Percentiles rank a stretch among this genome's conserved stretches.
These are phyloP conservation scores for Trapa bicornis DNA, from an alignment of 345 rosid genomes.

Conservation along the genomic window DNA sequence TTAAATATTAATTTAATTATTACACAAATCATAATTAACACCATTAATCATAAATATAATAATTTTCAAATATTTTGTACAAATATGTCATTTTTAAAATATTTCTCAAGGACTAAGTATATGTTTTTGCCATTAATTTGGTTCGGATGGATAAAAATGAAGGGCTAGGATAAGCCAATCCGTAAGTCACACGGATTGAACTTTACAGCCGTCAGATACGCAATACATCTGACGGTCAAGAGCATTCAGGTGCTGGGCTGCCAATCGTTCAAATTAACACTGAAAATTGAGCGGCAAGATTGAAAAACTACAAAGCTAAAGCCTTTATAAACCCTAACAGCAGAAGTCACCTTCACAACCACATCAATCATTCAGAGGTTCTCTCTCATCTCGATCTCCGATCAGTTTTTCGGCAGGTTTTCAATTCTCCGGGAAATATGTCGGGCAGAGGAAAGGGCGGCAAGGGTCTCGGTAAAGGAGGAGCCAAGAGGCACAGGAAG, in stretches of 20 bases:
- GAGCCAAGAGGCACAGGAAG: conserved; percentile 33
- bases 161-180: background rate
- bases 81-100: too few relatives aligned
- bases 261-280: background rate
- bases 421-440: conserved; percentile 8
- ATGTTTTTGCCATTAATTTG: background rate
- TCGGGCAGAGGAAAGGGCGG: conserved; percentile 36
- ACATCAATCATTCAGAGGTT: background rate
- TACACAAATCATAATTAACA: too few relatives aligned
- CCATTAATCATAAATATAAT: too few relatives aligned
- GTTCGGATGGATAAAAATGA: background rate
- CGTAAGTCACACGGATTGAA: conserved; percentile 4
- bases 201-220: background rate
- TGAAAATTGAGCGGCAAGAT: background rate
- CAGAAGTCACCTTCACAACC: background rate
- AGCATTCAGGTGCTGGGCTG: background rate
- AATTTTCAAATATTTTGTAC: too few relatives aligned
- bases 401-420: background rate
- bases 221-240: conserved; percentile 6
- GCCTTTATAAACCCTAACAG: conserved; percentile 2
- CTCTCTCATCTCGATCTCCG: background rate
- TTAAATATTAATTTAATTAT: too few relatives aligned
- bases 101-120: too few relatives aligned
- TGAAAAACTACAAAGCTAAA: background rate
- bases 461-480: conserved; percentile 32